Base-by-base conservation (phyloP, 306 rosid genomes). In the Amphicarpaea edgeworthii region DNA sequence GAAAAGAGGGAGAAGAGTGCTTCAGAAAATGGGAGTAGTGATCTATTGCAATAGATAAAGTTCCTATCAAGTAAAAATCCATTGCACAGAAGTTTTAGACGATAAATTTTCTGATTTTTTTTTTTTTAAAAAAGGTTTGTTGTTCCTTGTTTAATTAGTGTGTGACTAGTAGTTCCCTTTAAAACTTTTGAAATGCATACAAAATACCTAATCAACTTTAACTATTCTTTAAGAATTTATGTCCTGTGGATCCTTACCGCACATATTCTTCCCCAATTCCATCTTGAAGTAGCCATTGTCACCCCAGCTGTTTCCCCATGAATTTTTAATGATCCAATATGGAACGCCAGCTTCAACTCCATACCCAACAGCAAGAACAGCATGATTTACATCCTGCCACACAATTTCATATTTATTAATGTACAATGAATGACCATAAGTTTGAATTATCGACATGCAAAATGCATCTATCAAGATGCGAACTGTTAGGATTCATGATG, bases 301-400 rank as follows among this genome's bases (percentile, higher is more conserved):
- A 28, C 99, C 99, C 99, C 97, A 95, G 12, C 37, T 65, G 24
- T 2, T 49, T 24, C 99, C 99, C 99, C 99, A 95, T 0, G 99
- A 95, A 82, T 95, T 95, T 85, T 95, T 95, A 28, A 90, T 43
- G 66, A 92, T 87, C 99, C 99, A 95, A 86, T 86, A 95, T 8
- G 97, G 91, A 58, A 82, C 78, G 8, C 88, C 89, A 66, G 83
- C 50, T 83, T 95, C 97, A 5, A 80, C 87, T 73, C 99, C 99
- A 79, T 92, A 95, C 72, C 99, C 99, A 72, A 95, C 96, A 12
- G 97, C 99, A 47, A 95, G 84, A 84, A 92, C 99, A 15, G 97
- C 99, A 70, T 95, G 99, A 87, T 95, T 95, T 86, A 95, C 99
- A 78, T 95, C 97, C 99, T 95, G 93, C 78, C 72, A 81, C 66